These are phyloP conservation scores for Russula brevipes DNA, from an alignment of 768 basidiomycete species.

Conservation along the genomic window DNA sequence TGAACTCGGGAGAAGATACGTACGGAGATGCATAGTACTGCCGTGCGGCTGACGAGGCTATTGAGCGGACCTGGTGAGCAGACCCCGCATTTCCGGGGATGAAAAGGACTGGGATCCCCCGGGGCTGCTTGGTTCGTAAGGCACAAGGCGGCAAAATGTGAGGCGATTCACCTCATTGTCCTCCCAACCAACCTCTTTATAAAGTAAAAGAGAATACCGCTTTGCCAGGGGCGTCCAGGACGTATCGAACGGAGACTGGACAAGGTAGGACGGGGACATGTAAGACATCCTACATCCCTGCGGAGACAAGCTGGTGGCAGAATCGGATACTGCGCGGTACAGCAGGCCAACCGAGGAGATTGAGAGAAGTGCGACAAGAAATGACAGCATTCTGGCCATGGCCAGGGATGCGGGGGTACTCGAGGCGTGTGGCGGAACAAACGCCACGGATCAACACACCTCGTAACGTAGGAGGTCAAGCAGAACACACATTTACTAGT, in stretches of 20 bases:
- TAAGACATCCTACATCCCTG: constrained; percentile 96
- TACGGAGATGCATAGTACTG: constrained; percentile 69
- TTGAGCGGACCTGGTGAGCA: constrained; percentile 87
- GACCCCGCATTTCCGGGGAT: constrained; percentile 98
- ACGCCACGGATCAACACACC: no score
- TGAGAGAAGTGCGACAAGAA: constrained; percentile 12
- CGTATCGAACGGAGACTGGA: constrained; percentile 59
- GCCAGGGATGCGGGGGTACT: background rate
- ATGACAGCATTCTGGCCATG: constrained; percentile 7
- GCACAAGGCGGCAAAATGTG: constrained; percentile 4
- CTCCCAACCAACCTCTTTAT: constrained; percentile 88
- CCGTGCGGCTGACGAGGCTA: constrained; percentile 84
- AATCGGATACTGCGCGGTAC: constrained; percentile 16
- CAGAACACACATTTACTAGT: no score
- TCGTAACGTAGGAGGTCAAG: no score
- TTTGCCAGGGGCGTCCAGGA: constrained; percentile 66
- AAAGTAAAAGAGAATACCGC: constrained; percentile 84
- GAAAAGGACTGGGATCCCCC: constrained; percentile 86
- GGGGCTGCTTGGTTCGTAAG: constrained; percentile 26
- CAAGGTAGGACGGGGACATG: constrained; percentile 89
- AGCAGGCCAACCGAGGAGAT: constrained; percentile 2
- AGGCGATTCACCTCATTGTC: constrained; percentile 44
- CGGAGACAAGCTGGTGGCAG: constrained; percentile 50
- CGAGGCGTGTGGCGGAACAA: no score
- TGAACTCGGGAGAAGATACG: constrained; percentile 49